Evolutionary conservation across 805 yeast species (phyloP), one percentile per base, ranked within the genome.

Genomic region (Schwanniomyces occidentalis): DNA sequence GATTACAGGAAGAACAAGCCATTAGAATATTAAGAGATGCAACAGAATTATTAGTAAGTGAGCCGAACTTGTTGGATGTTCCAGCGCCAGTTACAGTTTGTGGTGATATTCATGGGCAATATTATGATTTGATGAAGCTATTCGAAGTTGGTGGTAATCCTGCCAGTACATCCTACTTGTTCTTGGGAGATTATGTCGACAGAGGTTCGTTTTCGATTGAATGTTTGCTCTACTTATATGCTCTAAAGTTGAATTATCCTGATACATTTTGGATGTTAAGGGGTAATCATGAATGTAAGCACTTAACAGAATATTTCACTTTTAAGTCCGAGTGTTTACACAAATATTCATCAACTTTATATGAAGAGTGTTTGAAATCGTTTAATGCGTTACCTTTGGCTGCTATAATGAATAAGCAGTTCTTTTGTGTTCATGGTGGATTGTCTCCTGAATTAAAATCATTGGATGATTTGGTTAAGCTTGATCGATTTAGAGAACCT

Each of bases 31-130:
- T 91, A 26, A 54, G 65, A 13, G 69, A 67, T 58, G 95, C 95
- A 6, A 80, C 89, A 0, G 68, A 66, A 15, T 56, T 81, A 6
- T 69, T 93, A 37, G 56, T 72, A 9, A 55, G 61, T 24, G 98
- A 91, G 52, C 95, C 96, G 5, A 91, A 85, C 49, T 55, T 91
- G 48, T 65, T 91, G 33, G 72, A 73, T 13, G 84, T 93, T 2
- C 90, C 89, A 3, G 95, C 96, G 0, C 99, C 98, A 1, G 86
- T 91, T 2, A 90, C 96, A 0, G 89, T 91, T 3, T 89, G 97
- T 65, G 99, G 99, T 37, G 98, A 91, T 61, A 75, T 90, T n/a
- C 98, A 91, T 61, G 99, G 99, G 12, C 98, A 91, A 59, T 88
- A 77, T 58, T 90, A 76, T 58, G 99, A 91, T 59, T 70, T 91